Percentiles rank a stretch among this genome's conserved stretches.
phyloP scores from a whole-genome alignment of 257 asterid species.

The Buddleja alternifolia region DNA sequence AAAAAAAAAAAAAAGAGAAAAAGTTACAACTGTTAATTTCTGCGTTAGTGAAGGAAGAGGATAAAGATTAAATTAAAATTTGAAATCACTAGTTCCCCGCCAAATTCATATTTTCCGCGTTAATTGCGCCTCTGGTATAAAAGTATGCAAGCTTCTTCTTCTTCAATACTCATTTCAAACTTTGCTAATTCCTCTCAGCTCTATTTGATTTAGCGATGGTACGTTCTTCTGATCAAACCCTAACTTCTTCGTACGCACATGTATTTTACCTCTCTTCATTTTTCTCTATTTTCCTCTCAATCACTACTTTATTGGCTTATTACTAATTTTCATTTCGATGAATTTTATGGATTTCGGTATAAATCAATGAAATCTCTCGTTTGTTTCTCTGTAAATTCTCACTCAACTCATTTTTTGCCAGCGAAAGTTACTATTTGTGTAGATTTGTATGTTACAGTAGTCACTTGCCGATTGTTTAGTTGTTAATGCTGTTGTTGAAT shows the following conservation, averaged over 20 bases:
- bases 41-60: not conserved
- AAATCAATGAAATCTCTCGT: constrained; percentile 3
- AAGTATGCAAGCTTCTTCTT: constrained; percentile 27
- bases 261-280: not conserved
- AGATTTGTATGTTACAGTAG: not conserved
- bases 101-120: constrained; percentile 20
- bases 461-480: not conserved
- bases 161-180: constrained; percentile 16
- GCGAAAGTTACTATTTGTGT: not conserved
- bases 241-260: not conserved
- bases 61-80: not conserved
- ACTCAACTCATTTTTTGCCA: not conserved
- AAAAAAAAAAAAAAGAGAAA: not conserved
- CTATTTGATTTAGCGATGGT: constrained; percentile 35
- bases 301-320: not conserved
- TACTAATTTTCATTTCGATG: constrained; percentile 6
- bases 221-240: constrained; percentile 14
- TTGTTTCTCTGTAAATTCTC: not conserved
- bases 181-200: constrained; percentile 15
- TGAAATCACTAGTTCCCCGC: constrained; percentile 31
- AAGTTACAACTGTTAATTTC: not conserved
- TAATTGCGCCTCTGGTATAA: not conserved
- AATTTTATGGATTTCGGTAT: constrained; percentile 4
- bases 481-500: not conserved
- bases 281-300: not conserved